A percentile compares a stretch with the other conserved stretches of the same genome.
Conservation (phyloP, 164 flowering plant genomes). For the Cinnamomum micranthum region DNA sequence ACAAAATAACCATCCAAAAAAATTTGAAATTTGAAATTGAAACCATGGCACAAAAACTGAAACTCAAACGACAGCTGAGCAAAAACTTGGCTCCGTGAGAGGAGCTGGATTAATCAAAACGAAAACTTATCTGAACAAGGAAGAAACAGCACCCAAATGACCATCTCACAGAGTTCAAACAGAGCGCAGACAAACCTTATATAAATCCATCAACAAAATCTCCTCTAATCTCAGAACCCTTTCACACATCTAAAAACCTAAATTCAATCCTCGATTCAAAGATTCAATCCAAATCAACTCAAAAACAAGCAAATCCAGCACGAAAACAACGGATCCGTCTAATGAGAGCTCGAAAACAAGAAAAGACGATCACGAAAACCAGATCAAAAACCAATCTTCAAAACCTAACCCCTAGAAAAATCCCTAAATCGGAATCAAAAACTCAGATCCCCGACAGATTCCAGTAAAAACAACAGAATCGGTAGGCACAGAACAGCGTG, state of each 20-base stretch:
- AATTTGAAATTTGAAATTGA: no score
- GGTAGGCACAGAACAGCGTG: not conserved
- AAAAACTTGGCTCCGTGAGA: no score
- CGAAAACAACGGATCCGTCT: not conserved
- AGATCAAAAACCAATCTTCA: not conserved
- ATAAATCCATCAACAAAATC: not conserved
- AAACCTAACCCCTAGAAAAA: not conserved
- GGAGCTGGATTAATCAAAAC: not conserved
- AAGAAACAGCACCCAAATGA: not conserved
- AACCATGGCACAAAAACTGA: no score
- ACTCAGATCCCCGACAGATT: not conserved
- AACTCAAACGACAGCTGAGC: no score
- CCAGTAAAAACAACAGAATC: not conserved
- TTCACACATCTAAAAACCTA: not conserved
- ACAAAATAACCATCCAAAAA: no score
- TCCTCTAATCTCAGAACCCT: not conserved
- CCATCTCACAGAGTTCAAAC: not conserved
- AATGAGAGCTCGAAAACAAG: not conserved
- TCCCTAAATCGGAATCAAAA: not conserved
- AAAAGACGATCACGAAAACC: not conserved
- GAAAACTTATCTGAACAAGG: not conserved
- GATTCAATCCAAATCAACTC: not conserved
- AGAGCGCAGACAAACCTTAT: not conserved
- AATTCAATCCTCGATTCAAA: not conserved
- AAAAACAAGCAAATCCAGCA: not conserved